Base-by-base conservation (phyloP, 768 basidiomycete species). In the Serendipita sp. region DNA sequence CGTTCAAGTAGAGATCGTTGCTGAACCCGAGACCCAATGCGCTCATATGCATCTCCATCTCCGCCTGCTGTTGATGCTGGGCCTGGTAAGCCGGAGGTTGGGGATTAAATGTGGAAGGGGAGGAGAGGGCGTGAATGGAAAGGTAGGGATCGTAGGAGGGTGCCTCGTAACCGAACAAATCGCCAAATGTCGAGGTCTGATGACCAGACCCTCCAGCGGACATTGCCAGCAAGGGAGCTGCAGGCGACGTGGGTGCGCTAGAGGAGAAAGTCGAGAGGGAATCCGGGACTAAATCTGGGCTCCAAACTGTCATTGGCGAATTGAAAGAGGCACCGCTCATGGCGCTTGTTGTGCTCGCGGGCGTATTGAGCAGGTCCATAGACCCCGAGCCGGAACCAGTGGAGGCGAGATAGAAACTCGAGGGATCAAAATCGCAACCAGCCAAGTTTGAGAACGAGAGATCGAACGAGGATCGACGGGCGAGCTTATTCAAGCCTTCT, bases 241-340 rank as follows among this genome's bases (percentile, higher is more conserved):
- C 56, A 18, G 56, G 56, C 16, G 56, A 60, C 4, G 56, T 60
- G 28, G 56, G 56, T 4, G 56, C 56, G 28, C 56, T 60, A 10
- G 48, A 53, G 32, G 48, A 53, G 32, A 53, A 53, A 7, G 48
- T 53, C 30, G 56, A 60, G 10, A 60, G 28, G 10, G 56, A 28
- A n/a, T 60, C 56, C 8, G 56, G 37, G 28, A 34, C 56, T 10
- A 60, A 35, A 34, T 60, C 56, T 4, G 56, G 56, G 56, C 56
- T 60, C 56, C 56, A 60, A 10, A 60, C 34, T 38, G 56, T 60
- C 56, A 37, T 60, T 10, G 56, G 28, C 8, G 56, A 53, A 53
- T 34, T 53, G 48, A 24, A 53, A 5, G 48, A 24, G 5, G 8
- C 18, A 18, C 18, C 18, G 2, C 18, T 24, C 48, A 32, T 53